Percentiles rank a stretch among this genome's conserved stretches.
phyloP scores from a whole-genome alignment of 352 stramenopile genomes.

The Phytophthora constricta region DNA sequence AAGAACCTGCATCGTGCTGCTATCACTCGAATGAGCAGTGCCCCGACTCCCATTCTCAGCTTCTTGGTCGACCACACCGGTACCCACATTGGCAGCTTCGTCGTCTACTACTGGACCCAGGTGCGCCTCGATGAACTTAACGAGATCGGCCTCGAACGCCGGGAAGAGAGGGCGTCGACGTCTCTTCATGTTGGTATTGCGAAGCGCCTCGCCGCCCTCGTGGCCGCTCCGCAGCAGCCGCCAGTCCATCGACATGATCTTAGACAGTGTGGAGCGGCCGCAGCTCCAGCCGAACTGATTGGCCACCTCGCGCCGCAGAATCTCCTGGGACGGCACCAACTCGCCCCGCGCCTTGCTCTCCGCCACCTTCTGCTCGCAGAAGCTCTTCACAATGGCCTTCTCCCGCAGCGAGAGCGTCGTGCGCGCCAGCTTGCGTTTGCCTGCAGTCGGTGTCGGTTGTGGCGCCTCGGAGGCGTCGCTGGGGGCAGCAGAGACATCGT shows the following conservation, averaged over 20 bases:
- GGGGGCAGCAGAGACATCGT: background rate
- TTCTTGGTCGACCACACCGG: no score
- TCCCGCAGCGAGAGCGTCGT: constrained; percentile 73
- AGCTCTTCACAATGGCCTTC: constrained; percentile 78
- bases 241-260: constrained; percentile 79
- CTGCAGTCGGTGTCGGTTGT: background rate
- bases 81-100: no score
- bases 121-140: constrained; percentile 55
- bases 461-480: background rate
- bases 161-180: constrained; percentile 75
- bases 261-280: constrained; percentile 77
- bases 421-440: constrained; percentile 44
- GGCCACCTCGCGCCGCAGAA: constrained; percentile 58
- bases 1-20: background rate
- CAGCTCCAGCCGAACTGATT: constrained; percentile 67
- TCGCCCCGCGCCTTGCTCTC: constrained; percentile 64
- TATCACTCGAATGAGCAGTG: background rate
- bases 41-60: background rate
- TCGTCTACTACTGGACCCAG: constrained; percentile 6
- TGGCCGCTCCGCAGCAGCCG: constrained; percentile 43
- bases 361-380: constrained; percentile 70
- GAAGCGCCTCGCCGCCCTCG: constrained; percentile 39
- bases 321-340: constrained; percentile 65
- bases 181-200: constrained; percentile 82
- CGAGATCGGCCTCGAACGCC: constrained; percentile 68